Base-by-base conservation (phyloP, 2,329 filamentous ascomycete species). In the Lasiodiplodia gonubiensis region DNA sequence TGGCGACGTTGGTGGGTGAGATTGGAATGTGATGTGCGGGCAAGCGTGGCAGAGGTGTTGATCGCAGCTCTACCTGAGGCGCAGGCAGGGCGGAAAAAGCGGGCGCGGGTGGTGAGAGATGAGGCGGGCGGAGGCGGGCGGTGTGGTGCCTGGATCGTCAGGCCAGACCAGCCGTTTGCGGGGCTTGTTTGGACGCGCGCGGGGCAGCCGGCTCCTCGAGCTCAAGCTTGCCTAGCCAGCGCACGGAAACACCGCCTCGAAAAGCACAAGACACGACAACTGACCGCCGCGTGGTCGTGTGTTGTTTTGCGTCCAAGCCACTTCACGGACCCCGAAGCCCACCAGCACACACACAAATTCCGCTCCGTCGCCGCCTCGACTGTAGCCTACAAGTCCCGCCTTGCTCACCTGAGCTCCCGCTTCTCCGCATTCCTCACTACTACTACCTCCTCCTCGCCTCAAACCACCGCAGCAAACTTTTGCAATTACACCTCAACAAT, bases 231-330 rank as follows among this genome's bases (percentile, higher is more conserved):
- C 59, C n/a, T 33, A 37, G 59, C 59, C 59, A 51, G 59, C 59
- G 59, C 59, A 63, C 57, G 59, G 49, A 30, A 63, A 63, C 59
- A 61, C 57, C 55, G 55, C 55, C 55, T 46, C 55, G 55, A 46
- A 21, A 60, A 42, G 42, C n/a, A 46, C 57, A 61, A 51, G 46
- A 63, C 59, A 12, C 42, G 10, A 37, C 59, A 27, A 35, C 59
- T 63, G 59, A 63, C 59, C 59, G 46, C 42, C 59, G 35, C 30
- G 30, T 37, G 25, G 53, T 37, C 21, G 33, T 55, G 53, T 55
- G 30, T 52, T 46, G 18, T 35, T 7, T 21, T 51, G 59, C 35
- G 42, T 57, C 59, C 59, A 63, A 46, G 59, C 59, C 59, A 63
- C 59, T 48, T 46, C 59, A 48, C 8, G 57, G 57, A 49, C 57